These are phyloP conservation scores for Phoenix roebelenii DNA, from an alignment of 176 grass and related monocot species.

Conservation along the genomic window DNA sequence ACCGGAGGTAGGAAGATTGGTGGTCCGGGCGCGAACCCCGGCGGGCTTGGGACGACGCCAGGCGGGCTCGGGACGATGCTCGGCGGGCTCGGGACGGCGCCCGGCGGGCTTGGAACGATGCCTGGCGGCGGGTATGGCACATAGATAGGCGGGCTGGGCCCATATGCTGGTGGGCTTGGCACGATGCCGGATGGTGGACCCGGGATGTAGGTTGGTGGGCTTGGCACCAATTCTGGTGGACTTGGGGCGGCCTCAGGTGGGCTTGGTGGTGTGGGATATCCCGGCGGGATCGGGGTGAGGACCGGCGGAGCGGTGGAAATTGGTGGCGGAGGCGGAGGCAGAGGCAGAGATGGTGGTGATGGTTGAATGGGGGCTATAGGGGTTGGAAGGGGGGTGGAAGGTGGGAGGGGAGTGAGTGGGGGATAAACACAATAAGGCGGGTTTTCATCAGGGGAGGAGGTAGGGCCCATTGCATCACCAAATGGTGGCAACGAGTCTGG, in stretches of 20 bases:
- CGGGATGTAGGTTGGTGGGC: constrained; percentile 18
- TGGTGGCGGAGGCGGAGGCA: constrained; percentile 5
- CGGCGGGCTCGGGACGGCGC: not conserved
- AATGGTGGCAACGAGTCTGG: constrained; percentile 8
- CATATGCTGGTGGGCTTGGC: too few relatives aligned
- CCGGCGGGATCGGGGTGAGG: too few relatives aligned
- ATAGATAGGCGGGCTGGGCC: too few relatives aligned
- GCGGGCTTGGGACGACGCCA: constrained; percentile 16
- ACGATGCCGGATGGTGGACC: too few relatives aligned
- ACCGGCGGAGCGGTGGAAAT: not conserved
- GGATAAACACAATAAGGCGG: constrained; percentile 15
- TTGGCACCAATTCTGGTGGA: constrained; percentile 13
- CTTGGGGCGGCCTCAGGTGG: constrained; percentile 36
- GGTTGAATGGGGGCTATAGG: not conserved
- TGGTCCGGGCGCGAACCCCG: not conserved
- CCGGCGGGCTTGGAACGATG: not conserved
- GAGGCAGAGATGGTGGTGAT: not conserved
- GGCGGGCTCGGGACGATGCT: not conserved
- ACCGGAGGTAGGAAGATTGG: constrained; percentile 55
- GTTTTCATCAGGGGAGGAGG: too few relatives aligned
- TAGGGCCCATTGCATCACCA: too few relatives aligned
- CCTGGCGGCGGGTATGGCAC: too few relatives aligned
- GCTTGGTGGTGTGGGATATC: not conserved
- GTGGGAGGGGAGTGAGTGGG: constrained; percentile 13
- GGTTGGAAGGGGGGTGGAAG: not conserved